Percentiles rank a stretch among this genome's conserved stretches.
These are phyloP conservation scores for Pythium myriotylum DNA, from an alignment of 352 stramenopile genomes.

Conservation along the genomic window DNA sequence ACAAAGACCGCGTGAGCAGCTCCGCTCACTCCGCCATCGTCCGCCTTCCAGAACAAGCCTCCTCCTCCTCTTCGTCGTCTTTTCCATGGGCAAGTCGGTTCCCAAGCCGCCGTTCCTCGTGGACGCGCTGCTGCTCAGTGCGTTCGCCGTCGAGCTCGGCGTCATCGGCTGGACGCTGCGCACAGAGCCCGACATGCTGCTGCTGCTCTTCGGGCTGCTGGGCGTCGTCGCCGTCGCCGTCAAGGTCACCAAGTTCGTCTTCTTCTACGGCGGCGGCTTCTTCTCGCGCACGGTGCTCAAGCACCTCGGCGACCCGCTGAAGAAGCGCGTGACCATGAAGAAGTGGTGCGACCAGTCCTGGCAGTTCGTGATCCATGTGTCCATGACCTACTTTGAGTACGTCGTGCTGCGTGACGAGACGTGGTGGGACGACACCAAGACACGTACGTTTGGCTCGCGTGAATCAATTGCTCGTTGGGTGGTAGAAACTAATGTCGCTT, in stretches of 20 bases:
- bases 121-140: constrained; percentile 60
- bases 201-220: constrained; percentile 61
- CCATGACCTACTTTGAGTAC: constrained; percentile 85
- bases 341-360: constrained; percentile 91
- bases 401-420: constrained; percentile 78
- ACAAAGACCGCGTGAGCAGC: neutral
- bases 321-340: constrained; percentile 83
- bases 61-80: neutral
- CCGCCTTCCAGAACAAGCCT: constrained; percentile 20
- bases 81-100: constrained; percentile 58
- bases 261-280: constrained; percentile 63
- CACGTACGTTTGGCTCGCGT: constrained; percentile 41
- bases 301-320: constrained; percentile 80
- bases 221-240: constrained; percentile 73
- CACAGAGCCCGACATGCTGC: constrained; percentile 71
- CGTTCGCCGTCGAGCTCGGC: constrained; percentile 65
- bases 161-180: constrained; percentile 66
- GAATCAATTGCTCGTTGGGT: neutral
- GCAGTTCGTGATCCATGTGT: constrained; percentile 83
- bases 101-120: constrained; percentile 68
- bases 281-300: constrained; percentile 81
- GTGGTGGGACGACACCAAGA: constrained; percentile 88
- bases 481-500: neutral
- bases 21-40: neutral
- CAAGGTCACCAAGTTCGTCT: constrained; percentile 66